These are phyloP conservation scores for Nakazawaea anatomiae DNA, from an alignment of 805 yeast species.

Conservation along the genomic window DNA sequence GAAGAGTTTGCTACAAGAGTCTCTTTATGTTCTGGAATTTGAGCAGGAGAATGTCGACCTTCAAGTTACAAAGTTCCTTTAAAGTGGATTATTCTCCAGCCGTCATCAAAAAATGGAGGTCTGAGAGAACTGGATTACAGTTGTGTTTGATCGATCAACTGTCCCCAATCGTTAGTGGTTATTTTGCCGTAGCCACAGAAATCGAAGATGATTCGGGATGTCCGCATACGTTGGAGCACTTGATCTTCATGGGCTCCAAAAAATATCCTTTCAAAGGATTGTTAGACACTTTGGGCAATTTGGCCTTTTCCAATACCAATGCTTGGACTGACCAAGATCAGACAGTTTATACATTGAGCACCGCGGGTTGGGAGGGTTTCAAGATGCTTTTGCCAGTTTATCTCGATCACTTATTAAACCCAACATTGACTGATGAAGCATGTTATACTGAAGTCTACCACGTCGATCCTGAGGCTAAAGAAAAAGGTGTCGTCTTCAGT, in stretches of 20 bases:
- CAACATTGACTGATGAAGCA: slow-evolving; percentile 84
- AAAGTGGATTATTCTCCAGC: slow-evolving; percentile 75
- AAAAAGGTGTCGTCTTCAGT: slow-evolving; percentile 93
- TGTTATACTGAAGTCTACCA: slow-evolving; percentile 94
- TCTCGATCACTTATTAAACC: slow-evolving; percentile 78
- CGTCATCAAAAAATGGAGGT: slow-evolving; percentile 66
- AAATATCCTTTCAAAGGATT: slow-evolving; percentile 89
- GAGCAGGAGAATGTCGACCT: slow-evolving; percentile 13
- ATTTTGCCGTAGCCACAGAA: slow-evolving; percentile 94
- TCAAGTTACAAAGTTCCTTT: slow-evolving; percentile 43
- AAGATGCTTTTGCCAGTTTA: slow-evolving; percentile 78
- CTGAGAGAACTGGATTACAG: slow-evolving; percentile 77
- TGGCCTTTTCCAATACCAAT: slow-evolving; percentile 80
- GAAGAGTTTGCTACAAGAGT: too few relatives aligned
- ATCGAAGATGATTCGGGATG: slow-evolving; percentile 81
- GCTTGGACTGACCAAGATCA: slow-evolving; percentile 98
- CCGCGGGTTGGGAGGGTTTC: slow-evolving; percentile 98
- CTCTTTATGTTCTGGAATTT: not conserved
- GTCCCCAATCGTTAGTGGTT: slow-evolving; percentile 88
- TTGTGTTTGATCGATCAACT: slow-evolving; percentile 70
- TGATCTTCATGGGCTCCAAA: slow-evolving; percentile 90
- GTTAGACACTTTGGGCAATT: slow-evolving; percentile 78
- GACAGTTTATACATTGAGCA: slow-evolving; percentile 83
- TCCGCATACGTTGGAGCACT: slow-evolving; percentile 94
- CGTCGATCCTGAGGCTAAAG: slow-evolving; percentile 84